Evolutionary conservation across 768 basidiomycete species (phyloP).

Genomic region (Dendrothele bispora): DNA sequence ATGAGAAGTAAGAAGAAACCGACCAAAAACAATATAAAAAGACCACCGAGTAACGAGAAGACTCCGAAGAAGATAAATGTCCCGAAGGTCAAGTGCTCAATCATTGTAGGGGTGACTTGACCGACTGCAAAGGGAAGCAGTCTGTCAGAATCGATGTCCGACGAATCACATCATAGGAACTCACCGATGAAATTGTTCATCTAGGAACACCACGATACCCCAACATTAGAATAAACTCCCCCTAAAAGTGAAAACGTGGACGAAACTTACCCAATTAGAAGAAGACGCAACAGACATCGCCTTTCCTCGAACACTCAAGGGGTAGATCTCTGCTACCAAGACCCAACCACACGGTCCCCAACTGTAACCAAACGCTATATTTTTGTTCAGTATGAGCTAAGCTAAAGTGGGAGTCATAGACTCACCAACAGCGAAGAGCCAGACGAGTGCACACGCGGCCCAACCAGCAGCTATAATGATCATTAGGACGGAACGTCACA

Average conservation of each 20-base stretch:
- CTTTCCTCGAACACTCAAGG: slow-evolving; percentile 71
- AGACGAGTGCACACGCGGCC: slow-evolving; percentile 68
- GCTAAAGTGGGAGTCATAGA: not conserved
- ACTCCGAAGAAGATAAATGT: slow-evolving; percentile 81
- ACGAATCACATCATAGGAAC: slow-evolving; percentile 14
- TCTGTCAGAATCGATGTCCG: not conserved
- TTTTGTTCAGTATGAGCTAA: not conserved
- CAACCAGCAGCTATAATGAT: slow-evolving; percentile 59
- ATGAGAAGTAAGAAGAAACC: slow-evolving; percentile 18
- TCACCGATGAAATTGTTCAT: slow-evolving; percentile 78
- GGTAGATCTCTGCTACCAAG: slow-evolving; percentile 74
- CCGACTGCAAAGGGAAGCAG: slow-evolving; percentile 39
- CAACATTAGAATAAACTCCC: slow-evolving; percentile 3
- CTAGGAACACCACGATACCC: slow-evolving; percentile 30
- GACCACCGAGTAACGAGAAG: slow-evolving; percentile 66
- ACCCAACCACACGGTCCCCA: slow-evolving; percentile 83
- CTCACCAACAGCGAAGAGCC: slow-evolving; percentile 70
- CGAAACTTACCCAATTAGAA: slow-evolving; percentile 62
- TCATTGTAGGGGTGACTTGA: slow-evolving; percentile 73
- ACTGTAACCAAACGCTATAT: slow-evolving; percentile 66
- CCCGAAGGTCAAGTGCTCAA: slow-evolving; percentile 45
- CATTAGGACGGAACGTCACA: not conserved
- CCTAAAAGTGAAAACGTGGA: not conserved
- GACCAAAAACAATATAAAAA: slow-evolving; percentile 67
- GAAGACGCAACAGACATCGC: slow-evolving; percentile 75